Percentiles rank a stretch among this genome's conserved stretches.
Conservation (phyloP, 1,139 yeast genomes). For the Pichia sp. region DNA sequence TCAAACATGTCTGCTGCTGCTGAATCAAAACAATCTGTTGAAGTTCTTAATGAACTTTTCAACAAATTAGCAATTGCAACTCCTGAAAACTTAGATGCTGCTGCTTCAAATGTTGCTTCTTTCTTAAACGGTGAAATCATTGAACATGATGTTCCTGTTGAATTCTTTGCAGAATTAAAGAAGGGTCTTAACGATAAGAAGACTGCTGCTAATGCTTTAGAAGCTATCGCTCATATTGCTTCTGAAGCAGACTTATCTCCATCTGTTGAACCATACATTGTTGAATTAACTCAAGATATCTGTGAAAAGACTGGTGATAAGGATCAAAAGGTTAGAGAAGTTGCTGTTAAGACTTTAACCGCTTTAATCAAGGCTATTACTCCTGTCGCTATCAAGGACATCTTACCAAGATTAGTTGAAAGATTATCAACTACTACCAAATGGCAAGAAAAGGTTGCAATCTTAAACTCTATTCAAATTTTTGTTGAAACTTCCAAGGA, state of each 20-base stretch:
- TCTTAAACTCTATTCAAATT: conserved; percentile 74
- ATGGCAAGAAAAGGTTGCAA: conserved; percentile 97
- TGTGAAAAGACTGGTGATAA: conserved; percentile 87
- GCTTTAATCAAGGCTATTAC: conserved; percentile 78
- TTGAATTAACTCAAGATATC: conserved; percentile 63
- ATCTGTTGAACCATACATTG: conserved; percentile 92
- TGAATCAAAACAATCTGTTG: conserved; percentile 58
- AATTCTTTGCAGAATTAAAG: conserved; percentile 73
- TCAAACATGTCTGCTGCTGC: conserved; percentile 51
- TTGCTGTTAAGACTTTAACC: conserved; percentile 65
- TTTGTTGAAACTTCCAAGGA: conserved; percentile 92
- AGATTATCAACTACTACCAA: conserved; percentile 72
- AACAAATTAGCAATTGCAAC: conserved; percentile 86
- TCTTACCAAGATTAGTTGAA: conserved; percentile 73
- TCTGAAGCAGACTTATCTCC: conserved; percentile 74
- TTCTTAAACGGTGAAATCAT: conserved; percentile 95
- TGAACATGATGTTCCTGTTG: conserved; percentile 96
- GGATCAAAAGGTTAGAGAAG: conserved; percentile 63
- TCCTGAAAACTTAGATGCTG: conserved; percentile 73
- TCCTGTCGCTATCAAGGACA: conserved; percentile 87
- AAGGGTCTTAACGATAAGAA: conserved; percentile 77
- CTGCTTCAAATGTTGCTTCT: conserved; percentile 85
- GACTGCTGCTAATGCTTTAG: conserved; percentile 67
- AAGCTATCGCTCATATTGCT: conserved; percentile 80
- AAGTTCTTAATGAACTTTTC: conserved; percentile 92